Conservation (phyloP, 108 stramenopile species). For the Conticribra guillardii region DNA sequence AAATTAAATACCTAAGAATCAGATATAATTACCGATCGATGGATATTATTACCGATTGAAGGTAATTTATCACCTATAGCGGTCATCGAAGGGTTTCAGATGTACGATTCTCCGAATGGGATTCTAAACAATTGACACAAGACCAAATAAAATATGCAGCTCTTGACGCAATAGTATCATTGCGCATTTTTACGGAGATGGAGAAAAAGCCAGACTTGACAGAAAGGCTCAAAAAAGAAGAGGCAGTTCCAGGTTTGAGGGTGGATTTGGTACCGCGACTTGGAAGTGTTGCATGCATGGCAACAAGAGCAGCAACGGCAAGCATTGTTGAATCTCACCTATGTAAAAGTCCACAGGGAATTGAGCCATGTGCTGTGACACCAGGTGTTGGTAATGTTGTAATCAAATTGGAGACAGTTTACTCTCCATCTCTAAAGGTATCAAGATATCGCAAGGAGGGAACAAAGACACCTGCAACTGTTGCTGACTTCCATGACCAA, state of each 20-base stretch:
- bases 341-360: constrained; percentile 18
- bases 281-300: constrained; percentile 38
- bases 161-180: constrained; percentile 53
- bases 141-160: constrained; percentile 52
- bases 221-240: constrained; percentile 10
- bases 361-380: not conserved
- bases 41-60: too few species aligned
- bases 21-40: too few species aligned
- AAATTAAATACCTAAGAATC: too few species aligned
- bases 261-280: constrained; percentile 37
- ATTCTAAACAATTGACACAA: constrained; percentile 18
- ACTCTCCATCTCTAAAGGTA: constrained; percentile 11
- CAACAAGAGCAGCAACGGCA: constrained; percentile 35
- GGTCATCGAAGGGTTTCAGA: too few species aligned
- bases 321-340: not conserved
- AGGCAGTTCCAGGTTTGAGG: constrained; percentile 6
- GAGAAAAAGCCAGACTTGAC: constrained; percentile 34
- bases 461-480: not conserved
- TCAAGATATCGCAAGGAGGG: not conserved
- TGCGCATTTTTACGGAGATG: constrained; percentile 12
- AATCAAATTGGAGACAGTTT: constrained; percentile 10
- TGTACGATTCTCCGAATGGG: constrained; percentile 64
- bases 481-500: constrained; percentile 14
- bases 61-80: too few species aligned
- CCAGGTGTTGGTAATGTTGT: constrained; percentile 2